These are phyloP conservation scores for Fraxinus xanthoxyloides DNA, from an alignment of 305 asterid genomes.

Conservation along the genomic window DNA sequence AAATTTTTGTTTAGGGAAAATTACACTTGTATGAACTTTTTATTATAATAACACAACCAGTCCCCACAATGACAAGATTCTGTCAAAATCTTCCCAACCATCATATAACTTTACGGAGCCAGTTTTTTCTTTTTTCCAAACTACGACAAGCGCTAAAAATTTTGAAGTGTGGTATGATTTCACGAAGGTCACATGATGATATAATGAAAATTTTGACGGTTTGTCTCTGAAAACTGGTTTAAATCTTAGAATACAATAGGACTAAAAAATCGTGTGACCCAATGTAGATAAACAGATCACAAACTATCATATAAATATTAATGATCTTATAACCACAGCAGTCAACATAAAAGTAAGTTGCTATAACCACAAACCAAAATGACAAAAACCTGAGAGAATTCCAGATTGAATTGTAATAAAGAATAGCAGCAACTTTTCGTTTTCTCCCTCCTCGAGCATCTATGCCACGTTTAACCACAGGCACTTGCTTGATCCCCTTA, in stretches of 20 bases:
- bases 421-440: constrained; percentile 57
- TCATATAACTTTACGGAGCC: background rate
- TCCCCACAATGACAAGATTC: background rate
- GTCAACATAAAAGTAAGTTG: background rate
- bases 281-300: background rate
- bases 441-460: constrained; percentile 63
- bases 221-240: background rate
- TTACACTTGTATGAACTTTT: background rate
- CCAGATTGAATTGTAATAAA: constrained; percentile 80
- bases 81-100: background rate
- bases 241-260: background rate
- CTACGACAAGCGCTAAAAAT: background rate
- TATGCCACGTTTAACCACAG: constrained; percentile 67
- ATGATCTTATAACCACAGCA: background rate
- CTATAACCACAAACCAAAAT: background rate
- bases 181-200: background rate
- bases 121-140: background rate
- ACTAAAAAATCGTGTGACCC: background rate
- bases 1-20: background rate
- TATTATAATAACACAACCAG: background rate
- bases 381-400: constrained; percentile 55
- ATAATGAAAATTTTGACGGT: background rate
- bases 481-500: constrained; percentile 82
- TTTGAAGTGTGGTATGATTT: background rate
- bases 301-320: background rate